Conservation (phyloP, 768 basidiomycete species). For the Tylopilus cervinicoccineus region DNA sequence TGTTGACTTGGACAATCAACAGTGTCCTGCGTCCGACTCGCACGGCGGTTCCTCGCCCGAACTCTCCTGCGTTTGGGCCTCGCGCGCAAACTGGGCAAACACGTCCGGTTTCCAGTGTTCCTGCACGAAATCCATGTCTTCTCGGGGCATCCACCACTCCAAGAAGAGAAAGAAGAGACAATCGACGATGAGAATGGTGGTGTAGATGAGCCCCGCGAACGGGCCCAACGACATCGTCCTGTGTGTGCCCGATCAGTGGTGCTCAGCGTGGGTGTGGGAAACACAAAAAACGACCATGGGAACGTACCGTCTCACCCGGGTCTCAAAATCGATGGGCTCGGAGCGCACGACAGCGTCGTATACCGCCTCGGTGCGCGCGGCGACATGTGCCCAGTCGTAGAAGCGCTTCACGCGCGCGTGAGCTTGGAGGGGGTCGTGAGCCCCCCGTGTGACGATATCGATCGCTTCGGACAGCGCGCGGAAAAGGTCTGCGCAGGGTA, state of each 20-base stretch:
- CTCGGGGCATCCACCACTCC: constrained; percentile 80
- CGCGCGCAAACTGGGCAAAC: constrained; percentile 16
- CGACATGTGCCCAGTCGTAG: constrained; percentile 83
- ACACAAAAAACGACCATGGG: not conserved
- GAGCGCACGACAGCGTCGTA: constrained; percentile 66
- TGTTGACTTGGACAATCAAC: constrained; percentile 5
- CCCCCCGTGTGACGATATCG: constrained; percentile 55
- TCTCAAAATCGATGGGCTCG: constrained; percentile 66
- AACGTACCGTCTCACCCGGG: constrained; percentile 68
- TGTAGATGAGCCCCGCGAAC: constrained; percentile 83
- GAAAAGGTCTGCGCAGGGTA: constrained; percentile 88
- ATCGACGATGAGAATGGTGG: constrained; percentile 83
- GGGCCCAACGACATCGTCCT: constrained; percentile 77
- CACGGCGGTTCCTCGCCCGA: not conserved
- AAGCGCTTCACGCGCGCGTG: constrained; percentile 77
- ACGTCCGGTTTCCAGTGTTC: constrained; percentile 52
- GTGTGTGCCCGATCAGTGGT: not conserved
- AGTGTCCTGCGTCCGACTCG: not conserved
- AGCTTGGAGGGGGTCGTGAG: constrained; percentile 70
- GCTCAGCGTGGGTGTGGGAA: no score
- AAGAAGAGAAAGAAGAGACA: constrained; percentile 83
- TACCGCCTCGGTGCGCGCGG: constrained; percentile 77
- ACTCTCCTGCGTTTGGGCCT: not conserved
- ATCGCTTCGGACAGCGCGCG: constrained; percentile 82
- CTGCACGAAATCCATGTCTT: constrained; percentile 71